A percentile compares a stretch with the other conserved stretches of the same genome.
phyloP scores from a whole-genome alignment of 371 early-diverging fungal genomes.

The Zychaea mexicana region DNA sequence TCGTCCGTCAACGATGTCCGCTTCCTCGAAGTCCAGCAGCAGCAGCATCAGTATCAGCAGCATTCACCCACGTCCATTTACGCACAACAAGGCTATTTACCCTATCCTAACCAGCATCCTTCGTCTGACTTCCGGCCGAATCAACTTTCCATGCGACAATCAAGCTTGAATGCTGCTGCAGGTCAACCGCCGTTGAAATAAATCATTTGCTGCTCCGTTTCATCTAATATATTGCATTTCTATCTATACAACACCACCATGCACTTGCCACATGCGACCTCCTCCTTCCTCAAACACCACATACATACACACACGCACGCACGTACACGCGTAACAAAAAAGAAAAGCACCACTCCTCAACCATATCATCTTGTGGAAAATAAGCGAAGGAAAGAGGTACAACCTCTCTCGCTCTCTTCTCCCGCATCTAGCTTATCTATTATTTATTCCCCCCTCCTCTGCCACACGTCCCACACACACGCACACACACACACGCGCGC shows the following conservation, averaged over 20 bases:
- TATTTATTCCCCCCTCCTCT: no score
- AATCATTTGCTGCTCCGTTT: background rate
- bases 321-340: no score
- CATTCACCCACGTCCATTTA: constrained; percentile 43
- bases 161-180: constrained; percentile 4
- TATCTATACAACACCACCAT: background rate
- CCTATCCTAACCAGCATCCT: constrained; percentile 34
- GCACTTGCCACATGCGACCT: no score
- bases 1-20: constrained; percentile 15
- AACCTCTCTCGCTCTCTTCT: background rate
- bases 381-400: no score
- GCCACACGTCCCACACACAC: no score
- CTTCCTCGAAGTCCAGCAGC: constrained; percentile 11
- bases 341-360: no score
- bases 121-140: constrained; percentile 14
- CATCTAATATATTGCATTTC: background rate
- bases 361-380: no score
- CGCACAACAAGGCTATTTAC: constrained; percentile 41
- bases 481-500: no score
- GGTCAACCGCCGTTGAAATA: constrained; percentile 1
- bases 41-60: constrained; percentile 11
- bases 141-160: constrained; percentile 11
- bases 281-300: no score
- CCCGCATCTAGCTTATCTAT: no score
- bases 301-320: no score